phyloP scores from a whole-genome alignment of 2,329 filamentous ascomycete genomes.

The Grosmannia serpens region DNA sequence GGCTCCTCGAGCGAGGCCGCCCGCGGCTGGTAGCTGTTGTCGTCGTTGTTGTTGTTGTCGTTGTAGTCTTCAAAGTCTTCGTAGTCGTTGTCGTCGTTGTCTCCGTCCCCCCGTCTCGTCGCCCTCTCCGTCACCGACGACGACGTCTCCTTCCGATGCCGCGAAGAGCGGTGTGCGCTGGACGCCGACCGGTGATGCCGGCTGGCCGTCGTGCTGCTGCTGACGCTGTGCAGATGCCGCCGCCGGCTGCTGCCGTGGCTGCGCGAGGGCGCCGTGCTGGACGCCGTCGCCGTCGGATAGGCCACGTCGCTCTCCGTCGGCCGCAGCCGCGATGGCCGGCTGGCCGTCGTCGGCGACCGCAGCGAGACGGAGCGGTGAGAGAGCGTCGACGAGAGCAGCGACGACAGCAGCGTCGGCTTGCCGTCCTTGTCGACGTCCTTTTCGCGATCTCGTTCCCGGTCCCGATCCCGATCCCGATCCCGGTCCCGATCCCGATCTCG shows the following conservation, averaged over 20 bases:
- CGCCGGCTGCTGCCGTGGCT: conserved; percentile 4
- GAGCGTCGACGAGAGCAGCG: conserved; percentile 4
- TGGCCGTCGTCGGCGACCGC: not conserved
- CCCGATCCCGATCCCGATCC: not conserved
- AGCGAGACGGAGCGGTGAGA: not conserved
- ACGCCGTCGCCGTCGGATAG: not conserved
- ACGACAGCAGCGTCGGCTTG: conserved; percentile 6
- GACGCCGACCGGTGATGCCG: not conserved
- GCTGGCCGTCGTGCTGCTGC: not conserved
- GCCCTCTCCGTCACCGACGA: not conserved
- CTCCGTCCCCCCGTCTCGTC: not conserved
- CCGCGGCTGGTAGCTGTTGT: not conserved
- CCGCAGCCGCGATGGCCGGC: conserved; percentile 4
- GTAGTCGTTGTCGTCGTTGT: not conserved
- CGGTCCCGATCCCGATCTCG: not conserved
- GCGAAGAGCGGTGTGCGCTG: not conserved
- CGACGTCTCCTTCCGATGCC: not conserved
- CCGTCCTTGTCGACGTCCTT: not conserved
- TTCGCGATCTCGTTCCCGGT: not conserved
- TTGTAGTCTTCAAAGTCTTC: not conserved
- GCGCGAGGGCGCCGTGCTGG: not conserved
- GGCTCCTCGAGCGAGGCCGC: not conserved
- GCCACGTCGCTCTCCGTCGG: conserved; percentile 10
- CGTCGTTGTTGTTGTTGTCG: not conserved
- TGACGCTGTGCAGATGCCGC: not conserved